Evolutionary conservation across 2,329 filamentous ascomycete genomes (phyloP).

Genomic region (Colletotrichum sp.): DNA sequence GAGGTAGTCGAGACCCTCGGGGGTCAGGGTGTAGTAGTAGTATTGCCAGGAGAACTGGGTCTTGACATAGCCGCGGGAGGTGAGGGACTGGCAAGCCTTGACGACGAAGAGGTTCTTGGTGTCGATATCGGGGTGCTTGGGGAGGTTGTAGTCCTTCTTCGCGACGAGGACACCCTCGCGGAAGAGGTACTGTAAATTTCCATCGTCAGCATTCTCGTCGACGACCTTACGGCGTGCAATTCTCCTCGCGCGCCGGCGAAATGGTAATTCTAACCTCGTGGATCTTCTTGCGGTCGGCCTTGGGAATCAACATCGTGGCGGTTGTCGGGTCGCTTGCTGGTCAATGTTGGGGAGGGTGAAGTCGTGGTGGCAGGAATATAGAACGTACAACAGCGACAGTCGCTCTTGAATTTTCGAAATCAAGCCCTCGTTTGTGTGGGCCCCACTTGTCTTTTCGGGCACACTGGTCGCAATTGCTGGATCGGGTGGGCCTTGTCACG

Average conservation of each 20-base stretch:
- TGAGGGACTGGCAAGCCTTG: constrained; percentile 98
- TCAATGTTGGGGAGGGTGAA: constrained; percentile 56
- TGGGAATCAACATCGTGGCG: constrained; percentile 94
- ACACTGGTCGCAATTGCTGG: neutral
- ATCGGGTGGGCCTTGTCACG: neutral
- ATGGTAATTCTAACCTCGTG: constrained; percentile 66
- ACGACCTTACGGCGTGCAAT: neutral
- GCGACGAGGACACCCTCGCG: constrained; percentile 92
- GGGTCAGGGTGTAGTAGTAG: constrained; percentile 99
- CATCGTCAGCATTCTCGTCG: constrained; percentile 23
- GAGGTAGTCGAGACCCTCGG: constrained; percentile 99
- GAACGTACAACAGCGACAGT: neutral
- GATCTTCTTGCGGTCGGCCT: constrained; percentile 99
- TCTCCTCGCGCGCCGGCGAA: neutral
- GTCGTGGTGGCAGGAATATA: constrained; percentile 38
- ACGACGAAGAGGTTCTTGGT: constrained; percentile 99
- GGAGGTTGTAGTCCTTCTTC: constrained; percentile 98
- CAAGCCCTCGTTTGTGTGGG: neutral
- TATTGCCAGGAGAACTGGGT: constrained; percentile 99
- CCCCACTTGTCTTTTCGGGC: neutral
- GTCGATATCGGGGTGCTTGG: constrained; percentile 97
- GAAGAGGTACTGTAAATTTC: constrained; percentile 82
- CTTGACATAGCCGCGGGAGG: constrained; percentile 98
- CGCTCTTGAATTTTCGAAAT: constrained; percentile 39
- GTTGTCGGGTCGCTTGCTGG: constrained; percentile 41